Evolutionary conservation across 1,284 basidiomycete genomes (phyloP).

Genomic region (Sporisorium iseilematis-ciliati): DNA sequence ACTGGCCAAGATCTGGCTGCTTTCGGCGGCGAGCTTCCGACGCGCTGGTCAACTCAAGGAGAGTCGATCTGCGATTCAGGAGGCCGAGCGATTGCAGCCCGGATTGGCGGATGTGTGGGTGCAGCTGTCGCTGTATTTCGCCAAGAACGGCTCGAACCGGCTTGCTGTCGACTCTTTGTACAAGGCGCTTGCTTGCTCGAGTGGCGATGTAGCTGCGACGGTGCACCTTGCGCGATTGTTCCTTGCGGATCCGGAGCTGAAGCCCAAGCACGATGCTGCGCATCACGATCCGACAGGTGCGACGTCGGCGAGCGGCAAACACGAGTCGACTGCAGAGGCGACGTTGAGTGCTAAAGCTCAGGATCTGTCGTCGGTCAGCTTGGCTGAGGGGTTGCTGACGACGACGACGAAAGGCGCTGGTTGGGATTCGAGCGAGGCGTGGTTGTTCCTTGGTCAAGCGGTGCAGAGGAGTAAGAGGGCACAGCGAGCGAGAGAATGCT

Average conservation of each 20-base stretch:
- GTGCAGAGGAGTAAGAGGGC: constrained; percentile 41
- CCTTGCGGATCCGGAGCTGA: constrained; percentile 48
- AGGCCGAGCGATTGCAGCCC: constrained; percentile 90
- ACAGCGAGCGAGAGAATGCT: constrained; percentile 53
- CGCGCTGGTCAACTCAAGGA: constrained; percentile 89
- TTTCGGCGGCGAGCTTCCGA: constrained; percentile 92
- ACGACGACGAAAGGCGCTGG: constrained; percentile 56
- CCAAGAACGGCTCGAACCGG: constrained; percentile 26
- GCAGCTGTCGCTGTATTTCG: constrained; percentile 73
- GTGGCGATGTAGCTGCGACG: constrained; percentile 57
- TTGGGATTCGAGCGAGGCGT: constrained; percentile 65
- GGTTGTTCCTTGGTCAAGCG: constrained; percentile 63
- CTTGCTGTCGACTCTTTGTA: constrained; percentile 65
- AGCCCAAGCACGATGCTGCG: constrained; percentile 31
- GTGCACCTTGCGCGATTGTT: constrained; percentile 66
- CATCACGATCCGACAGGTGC: neutral
- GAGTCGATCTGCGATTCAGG: constrained; percentile 88
- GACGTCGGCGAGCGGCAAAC: constrained; percentile 8
- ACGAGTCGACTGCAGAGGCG: constrained; percentile 44
- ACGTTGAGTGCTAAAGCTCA: constrained; percentile 42
- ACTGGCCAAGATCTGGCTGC: constrained; percentile 91
- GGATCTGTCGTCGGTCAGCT: constrained; percentile 54
- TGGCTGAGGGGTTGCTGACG: constrained; percentile 65
- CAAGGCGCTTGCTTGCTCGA: constrained; percentile 66
- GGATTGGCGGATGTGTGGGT: constrained; percentile 92